A percentile compares a stretch with the other conserved stretches of the same genome.
These are phyloP conservation scores for Decorospora gaudefroyi DNA, from an alignment of 2,329 filamentous ascomycete genomes.

Conservation along the genomic window DNA sequence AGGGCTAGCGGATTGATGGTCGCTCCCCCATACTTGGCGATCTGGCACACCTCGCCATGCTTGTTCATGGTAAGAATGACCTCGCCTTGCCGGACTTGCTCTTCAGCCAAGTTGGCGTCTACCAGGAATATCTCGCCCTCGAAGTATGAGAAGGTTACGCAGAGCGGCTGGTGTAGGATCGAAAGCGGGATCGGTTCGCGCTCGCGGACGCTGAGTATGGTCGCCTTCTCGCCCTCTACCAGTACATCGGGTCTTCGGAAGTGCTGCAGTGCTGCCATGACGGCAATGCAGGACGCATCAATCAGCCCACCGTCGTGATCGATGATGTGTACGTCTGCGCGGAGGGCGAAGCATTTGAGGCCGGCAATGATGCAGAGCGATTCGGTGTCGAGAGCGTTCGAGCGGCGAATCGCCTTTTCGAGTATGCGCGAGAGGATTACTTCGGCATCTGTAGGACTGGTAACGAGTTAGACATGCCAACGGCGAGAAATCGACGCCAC, in stretches of 20 bases:
- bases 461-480: slow-evolving; percentile 27
- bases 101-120: slow-evolving; percentile 75
- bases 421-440: slow-evolving; percentile 83
- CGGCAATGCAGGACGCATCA: slow-evolving; percentile 82
- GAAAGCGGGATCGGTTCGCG: slow-evolving; percentile 87
- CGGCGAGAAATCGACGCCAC: slow-evolving; percentile 1
- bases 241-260: slow-evolving; percentile 89
- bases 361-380: slow-evolving; percentile 92
- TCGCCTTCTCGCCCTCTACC: slow-evolving; percentile 81
- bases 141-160: slow-evolving; percentile 87
- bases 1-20: slow-evolving; percentile 79
- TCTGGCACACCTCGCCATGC: slow-evolving; percentile 87
- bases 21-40: slow-evolving; percentile 85
- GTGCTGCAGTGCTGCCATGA: slow-evolving; percentile 86
- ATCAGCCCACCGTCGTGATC: slow-evolving; percentile 89
- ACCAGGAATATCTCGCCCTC: slow-evolving; percentile 71
- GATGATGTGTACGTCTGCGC: slow-evolving; percentile 89
- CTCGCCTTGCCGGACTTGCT: slow-evolving; percentile 73
- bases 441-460: slow-evolving; percentile 78
- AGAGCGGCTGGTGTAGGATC: slow-evolving; percentile 90
- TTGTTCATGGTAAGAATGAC: slow-evolving; percentile 85
- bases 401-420: slow-evolving; percentile 92
- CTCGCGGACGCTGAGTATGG: slow-evolving; percentile 81
- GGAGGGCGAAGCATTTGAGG: slow-evolving; percentile 86
- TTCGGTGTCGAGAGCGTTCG: slow-evolving; percentile 90